Evolutionary conservation across 495 filamentous ascomycete species (phyloP).

Genomic region (Aspergillus panamensis): DNA sequence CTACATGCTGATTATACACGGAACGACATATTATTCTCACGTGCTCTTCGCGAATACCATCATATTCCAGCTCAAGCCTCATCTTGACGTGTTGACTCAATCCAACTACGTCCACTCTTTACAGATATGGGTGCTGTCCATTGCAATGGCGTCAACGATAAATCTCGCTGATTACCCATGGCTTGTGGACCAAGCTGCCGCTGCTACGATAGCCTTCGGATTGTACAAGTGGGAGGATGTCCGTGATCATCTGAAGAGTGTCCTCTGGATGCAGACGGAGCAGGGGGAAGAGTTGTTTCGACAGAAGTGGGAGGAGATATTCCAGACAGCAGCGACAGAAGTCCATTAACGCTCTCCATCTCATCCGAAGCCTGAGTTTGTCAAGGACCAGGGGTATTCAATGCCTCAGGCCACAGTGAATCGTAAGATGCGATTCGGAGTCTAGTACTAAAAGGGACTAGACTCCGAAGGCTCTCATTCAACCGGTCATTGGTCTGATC

Average conservation of each 20-base stretch:
- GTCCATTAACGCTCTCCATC: background rate
- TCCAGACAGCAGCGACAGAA: background rate
- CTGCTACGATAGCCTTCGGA: background rate
- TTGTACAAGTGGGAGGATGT: slow-evolving; percentile 23
- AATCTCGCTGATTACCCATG: slow-evolving; percentile 29
- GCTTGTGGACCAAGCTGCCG: slow-evolving; percentile 23
- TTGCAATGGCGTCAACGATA: slow-evolving; percentile 39
- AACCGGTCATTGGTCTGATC: background rate
- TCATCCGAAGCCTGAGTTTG: background rate
- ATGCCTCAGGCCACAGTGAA: background rate
- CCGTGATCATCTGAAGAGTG: slow-evolving; percentile 22
- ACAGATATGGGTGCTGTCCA: slow-evolving; percentile 37
- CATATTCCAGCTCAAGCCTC: slow-evolving; percentile 25
- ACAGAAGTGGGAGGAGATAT: slow-evolving; percentile 27
- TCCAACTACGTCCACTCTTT: slow-evolving; percentile 14
- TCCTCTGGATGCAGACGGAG: slow-evolving; percentile 36
- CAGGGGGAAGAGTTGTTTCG: slow-evolving; percentile 26
- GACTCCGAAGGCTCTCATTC: slow-evolving; percentile 17
- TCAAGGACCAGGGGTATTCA: too few species aligned
- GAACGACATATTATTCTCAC: slow-evolving; percentile 51
- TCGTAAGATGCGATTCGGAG: background rate
- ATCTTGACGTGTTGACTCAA: slow-evolving; percentile 26
- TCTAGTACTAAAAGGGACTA: slow-evolving; percentile 16
- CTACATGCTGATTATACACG: slow-evolving; percentile 51
- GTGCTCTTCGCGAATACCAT: slow-evolving; percentile 34